These are phyloP conservation scores for Stylosanthes scabra DNA, from an alignment of 331 rosid genomes.

Conservation along the genomic window DNA sequence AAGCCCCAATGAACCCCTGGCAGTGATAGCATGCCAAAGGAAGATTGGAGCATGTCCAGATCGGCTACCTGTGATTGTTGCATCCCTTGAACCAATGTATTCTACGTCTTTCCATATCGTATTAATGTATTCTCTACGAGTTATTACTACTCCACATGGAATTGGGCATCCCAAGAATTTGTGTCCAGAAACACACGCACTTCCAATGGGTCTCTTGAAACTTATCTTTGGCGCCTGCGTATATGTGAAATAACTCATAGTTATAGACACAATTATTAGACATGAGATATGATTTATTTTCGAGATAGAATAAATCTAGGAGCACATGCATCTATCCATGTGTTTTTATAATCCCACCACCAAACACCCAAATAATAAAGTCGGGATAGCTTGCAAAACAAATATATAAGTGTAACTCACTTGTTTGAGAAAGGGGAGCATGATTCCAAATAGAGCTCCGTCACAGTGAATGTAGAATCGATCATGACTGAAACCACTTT, in stretches of 20 bases:
- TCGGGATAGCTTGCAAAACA: too few relatives aligned
- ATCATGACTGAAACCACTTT: constrained; percentile 54
- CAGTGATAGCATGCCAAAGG: constrained; percentile 56
- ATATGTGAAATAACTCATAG: too few relatives aligned
- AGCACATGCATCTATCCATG: too few relatives aligned
- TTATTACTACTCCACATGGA: constrained; percentile 29
- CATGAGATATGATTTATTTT: too few relatives aligned
- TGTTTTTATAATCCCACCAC: too few relatives aligned
- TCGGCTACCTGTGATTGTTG: constrained; percentile 74
- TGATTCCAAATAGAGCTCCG: constrained; percentile 70
- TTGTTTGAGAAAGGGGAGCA: constrained; percentile 38
- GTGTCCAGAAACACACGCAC: too few relatives aligned
- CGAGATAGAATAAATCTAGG: too few relatives aligned
- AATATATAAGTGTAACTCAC: background rate
- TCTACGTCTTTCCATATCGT: constrained; percentile 42
- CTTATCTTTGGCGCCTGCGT: too few relatives aligned
- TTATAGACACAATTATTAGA: too few relatives aligned
- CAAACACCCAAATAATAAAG: too few relatives aligned
- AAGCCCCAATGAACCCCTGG: constrained; percentile 67
- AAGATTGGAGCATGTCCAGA: constrained; percentile 75
- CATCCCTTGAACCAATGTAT: constrained; percentile 71
- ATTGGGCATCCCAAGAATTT: too few relatives aligned
- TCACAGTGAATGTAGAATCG: constrained; percentile 76
- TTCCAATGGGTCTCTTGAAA: too few relatives aligned
- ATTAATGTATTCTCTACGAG: constrained; percentile 49